Evolutionary conservation across 345 rosid genomes (phyloP), one percentile per base, ranked within the genome.

Genomic region (Atalantia buxifolia): DNA sequence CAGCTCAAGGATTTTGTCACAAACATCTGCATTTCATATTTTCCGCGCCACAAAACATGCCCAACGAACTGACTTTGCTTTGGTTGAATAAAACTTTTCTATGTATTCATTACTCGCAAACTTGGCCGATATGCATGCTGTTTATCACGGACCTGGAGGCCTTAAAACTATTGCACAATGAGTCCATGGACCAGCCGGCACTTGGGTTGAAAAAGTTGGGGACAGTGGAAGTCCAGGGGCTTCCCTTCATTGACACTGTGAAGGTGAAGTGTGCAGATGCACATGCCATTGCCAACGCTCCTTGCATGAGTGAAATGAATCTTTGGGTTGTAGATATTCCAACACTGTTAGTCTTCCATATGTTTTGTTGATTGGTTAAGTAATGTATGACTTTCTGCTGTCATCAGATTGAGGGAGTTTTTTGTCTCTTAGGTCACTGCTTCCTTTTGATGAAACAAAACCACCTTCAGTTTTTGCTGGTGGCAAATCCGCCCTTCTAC

Each of bases 101-200:
- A 36, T 85, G 60, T 77, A 92, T 98, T 95, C 99, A 22, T 84
- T 96, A 78, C 98, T 96, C 68, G 99, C 97, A 73, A 96, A 96
- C 82, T 94, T 96, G 99, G 91, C 99, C 83, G 97, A 93, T 7
- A 94, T 96, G 99, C 94, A 81, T 81, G 94, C 95, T 77, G 97
- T 96, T 82, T 94, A 96, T 86, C 99, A 94, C 77, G 97, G 99
- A 80, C 98, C 97, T 67, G 93, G 83, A 78, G 98, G 99, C 85
- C 87, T 92, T 10, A 91, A 92, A 89, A 71, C 88, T 66, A 94
- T 94, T 67, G 90, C 94, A 5, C 88, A 90, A 78, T 89, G 99
- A 55, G 97, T 92, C 33, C 97, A 94, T 79, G 98, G 98, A 79
- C 97, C 91, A 79, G 98, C 99, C 75, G 97, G 97, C 73, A 83